Evolutionary conservation across 129 eudicot species (phyloP).

Genomic region (Flaveria bidentis): DNA sequence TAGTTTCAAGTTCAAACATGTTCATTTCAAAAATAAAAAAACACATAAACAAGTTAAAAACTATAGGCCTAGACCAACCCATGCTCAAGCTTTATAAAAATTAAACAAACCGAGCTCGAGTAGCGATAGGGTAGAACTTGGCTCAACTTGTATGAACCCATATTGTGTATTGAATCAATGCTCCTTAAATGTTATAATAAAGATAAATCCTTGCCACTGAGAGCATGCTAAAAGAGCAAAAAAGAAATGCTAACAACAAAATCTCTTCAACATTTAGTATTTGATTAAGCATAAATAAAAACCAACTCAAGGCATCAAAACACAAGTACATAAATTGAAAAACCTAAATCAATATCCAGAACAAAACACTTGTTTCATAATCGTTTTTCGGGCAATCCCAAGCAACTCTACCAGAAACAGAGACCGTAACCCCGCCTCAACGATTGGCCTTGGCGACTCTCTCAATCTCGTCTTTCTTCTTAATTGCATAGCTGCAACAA

Average conservation of each 20-base stretch:
- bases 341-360: constrained; percentile 21
- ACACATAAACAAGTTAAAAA: too few relatives aligned
- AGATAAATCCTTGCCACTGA: not conserved
- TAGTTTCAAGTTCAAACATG: too few relatives aligned
- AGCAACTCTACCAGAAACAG: not conserved
- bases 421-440: constrained; percentile 18
- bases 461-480: constrained; percentile 75
- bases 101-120: too few relatives aligned
- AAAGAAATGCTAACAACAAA: not conserved
- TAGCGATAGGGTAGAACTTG: too few relatives aligned
- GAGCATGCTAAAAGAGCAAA: not conserved
- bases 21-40: too few relatives aligned
- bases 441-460: constrained; percentile 81
- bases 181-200: not conserved
- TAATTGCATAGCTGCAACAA: constrained; percentile 38
- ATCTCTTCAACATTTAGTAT: not conserved
- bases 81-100: too few relatives aligned
- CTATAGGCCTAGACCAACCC: too few relatives aligned
- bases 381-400: not conserved
- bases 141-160: too few relatives aligned
- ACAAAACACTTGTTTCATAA: constrained; percentile 17
- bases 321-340: not conserved
- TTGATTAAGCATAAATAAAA: not conserved
- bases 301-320: constrained; percentile 4
- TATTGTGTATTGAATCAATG: too few relatives aligned